Conservation (phyloP, 805 yeast genomes). For the Teunomyces pallodes region DNA sequence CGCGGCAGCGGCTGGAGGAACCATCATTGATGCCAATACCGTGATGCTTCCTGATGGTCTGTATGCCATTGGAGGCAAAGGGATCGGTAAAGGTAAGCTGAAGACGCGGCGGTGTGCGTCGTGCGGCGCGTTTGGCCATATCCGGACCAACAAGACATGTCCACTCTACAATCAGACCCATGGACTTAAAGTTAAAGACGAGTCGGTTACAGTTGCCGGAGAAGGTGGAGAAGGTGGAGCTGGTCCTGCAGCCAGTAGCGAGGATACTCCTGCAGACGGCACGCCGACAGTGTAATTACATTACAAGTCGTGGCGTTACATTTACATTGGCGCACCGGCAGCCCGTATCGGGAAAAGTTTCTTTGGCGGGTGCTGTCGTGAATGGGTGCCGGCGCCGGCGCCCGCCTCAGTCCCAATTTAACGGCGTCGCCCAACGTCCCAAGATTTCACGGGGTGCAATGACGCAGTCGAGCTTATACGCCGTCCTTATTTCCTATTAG, state of each 20-base stretch:
- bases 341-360: too few species aligned
- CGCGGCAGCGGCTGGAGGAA: constrained; percentile 44
- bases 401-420: too few species aligned
- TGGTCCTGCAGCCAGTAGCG: background rate
- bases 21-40: constrained; percentile 41
- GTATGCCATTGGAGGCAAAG: constrained; percentile 56
- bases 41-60: constrained; percentile 44
- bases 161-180: constrained; percentile 63
- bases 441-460: too few species aligned
- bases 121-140: constrained; percentile 95
- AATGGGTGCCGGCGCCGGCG: too few species aligned
- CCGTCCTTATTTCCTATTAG: too few species aligned
- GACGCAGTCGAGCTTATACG: too few species aligned
- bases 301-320: too few species aligned
- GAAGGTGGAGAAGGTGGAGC: constrained; percentile 9
- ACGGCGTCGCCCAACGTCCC: too few species aligned
- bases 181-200: constrained; percentile 10
- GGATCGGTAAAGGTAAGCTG: constrained; percentile 69
- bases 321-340: too few species aligned
- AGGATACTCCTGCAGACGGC: background rate
- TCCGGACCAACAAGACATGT: constrained; percentile 84
- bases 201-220: constrained; percentile 13
- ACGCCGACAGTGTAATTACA: too few species aligned
- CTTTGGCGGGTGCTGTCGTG: too few species aligned
- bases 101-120: constrained; percentile 85